Evolutionary conservation across 192 early-diverging fungal genomes (phyloP), one percentile per base, ranked within the genome.

Genomic region (Coemansia furcata): DNA sequence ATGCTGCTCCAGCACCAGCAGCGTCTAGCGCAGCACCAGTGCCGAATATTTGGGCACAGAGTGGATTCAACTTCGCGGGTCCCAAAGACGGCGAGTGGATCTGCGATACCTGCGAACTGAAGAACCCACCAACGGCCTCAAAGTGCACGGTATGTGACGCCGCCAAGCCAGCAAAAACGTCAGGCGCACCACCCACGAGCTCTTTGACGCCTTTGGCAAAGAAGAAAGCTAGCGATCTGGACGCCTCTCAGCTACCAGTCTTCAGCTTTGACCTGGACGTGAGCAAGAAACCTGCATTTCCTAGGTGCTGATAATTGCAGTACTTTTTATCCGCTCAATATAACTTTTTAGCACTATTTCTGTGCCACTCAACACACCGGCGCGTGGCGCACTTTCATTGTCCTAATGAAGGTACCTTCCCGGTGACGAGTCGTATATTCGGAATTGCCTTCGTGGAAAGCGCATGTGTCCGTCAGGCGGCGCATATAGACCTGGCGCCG

Each of bases 191-290:
- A 17, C 6, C 55, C 40, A 37, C 35, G 30, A 44, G 39, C 35
- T 42, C 39, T 4, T 36, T 49, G 10, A 17, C 2, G n/a, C 46
- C n/a, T 17, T 40, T 42, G 23, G 50, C 59, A 23, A 69, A 73
- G 44, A 59, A 50, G 33, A 67, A 46, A 37, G 77, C 61, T 11
- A 69, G 52, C 36, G 30, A 46, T 40, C 49, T 76, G 47, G 33
- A 57, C n/a, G 50, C 42, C 10, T 44, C 63, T 40, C 38, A 74
- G 57, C 66, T 80, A 11, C 77, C 72, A 15, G 37, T 55, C 29
- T 80, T 80, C 52, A 23, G 26, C 11, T 79, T 79, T 63, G 65
- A 70, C 12, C 65, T 79, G 50, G 77, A 79, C 29, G 42, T 69
- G 3, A 55, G 64, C 15, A 69, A 60, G n/a, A 70, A 59, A 46